phyloP scores from a whole-genome alignment of 164 flowering plant genomes.

The Akebia trifoliata region DNA sequence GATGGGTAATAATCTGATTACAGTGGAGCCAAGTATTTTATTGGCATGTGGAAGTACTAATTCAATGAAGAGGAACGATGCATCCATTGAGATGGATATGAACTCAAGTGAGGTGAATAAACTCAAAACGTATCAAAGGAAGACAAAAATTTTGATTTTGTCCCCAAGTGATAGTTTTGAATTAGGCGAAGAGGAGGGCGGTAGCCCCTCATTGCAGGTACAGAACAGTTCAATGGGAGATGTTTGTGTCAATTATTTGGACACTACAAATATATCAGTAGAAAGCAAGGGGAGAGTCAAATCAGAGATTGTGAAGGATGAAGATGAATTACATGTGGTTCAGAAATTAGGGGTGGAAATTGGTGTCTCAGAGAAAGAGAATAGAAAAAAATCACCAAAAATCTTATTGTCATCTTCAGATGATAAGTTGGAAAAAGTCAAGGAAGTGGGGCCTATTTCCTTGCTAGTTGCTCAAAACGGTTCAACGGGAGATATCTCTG shows the following conservation, averaged over 20 bases:
- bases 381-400: not conserved
- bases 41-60: not conserved
- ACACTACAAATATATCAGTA: not conserved
- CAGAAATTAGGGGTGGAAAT: not conserved
- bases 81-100: not conserved
- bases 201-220: conserved; percentile 1
- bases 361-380: not conserved
- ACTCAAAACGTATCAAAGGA: not conserved
- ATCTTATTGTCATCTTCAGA: not conserved
- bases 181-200: not conserved
- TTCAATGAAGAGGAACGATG: conserved; percentile 6
- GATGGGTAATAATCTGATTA: not conserved
- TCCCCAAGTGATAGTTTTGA: not conserved
- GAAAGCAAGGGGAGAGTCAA: not conserved
- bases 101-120: not conserved
- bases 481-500: not conserved
- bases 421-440: not conserved
- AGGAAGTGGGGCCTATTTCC: not conserved
- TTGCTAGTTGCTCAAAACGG: not conserved
- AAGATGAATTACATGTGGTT: not conserved
- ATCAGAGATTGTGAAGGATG: not conserved
- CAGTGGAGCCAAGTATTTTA: not conserved
- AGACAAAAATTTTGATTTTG: not conserved
- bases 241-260: not conserved
- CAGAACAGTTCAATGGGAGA: not conserved